Conservation (phyloP, 1,139 yeast genomes). For the Geotrichum siamense region DNA sequence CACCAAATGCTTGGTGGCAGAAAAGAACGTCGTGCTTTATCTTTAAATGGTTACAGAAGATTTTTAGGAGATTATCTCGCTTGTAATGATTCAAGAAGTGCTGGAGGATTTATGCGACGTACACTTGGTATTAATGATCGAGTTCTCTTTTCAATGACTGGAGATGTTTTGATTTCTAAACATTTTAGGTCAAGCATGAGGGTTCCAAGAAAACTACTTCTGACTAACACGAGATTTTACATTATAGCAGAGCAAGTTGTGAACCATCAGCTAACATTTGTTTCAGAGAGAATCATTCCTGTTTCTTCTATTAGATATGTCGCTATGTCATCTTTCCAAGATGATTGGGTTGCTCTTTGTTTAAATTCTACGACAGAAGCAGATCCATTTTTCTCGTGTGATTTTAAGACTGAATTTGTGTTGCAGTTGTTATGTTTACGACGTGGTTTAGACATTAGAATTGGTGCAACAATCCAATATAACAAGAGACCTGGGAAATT, state of each 20-base stretch:
- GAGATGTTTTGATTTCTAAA: slow-evolving; percentile 74
- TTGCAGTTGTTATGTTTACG: slow-evolving; percentile 66
- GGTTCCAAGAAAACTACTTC: slow-evolving; percentile 60
- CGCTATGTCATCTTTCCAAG: slow-evolving; percentile 69
- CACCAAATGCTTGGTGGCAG: slow-evolving; percentile 58
- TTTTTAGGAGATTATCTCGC: slow-evolving; percentile 90
- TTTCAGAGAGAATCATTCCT: slow-evolving; percentile 58
- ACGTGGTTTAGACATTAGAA: slow-evolving; percentile 51
- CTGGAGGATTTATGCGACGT: slow-evolving; percentile 54
- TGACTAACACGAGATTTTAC: slow-evolving; percentile 56
- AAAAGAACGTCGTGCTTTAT: slow-evolving; percentile 86
- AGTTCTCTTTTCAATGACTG: slow-evolving; percentile 72
- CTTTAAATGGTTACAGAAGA: slow-evolving; percentile 83
- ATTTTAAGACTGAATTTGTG: slow-evolving; percentile 82
- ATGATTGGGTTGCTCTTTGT: slow-evolving; percentile 86
- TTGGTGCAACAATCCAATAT: slow-evolving; percentile 71
- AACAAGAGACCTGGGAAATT: slow-evolving; percentile 81
- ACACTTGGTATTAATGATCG: slow-evolving; percentile 64
- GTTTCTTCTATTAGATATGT: slow-evolving; percentile 55
- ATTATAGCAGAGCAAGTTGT: slow-evolving; percentile 65
- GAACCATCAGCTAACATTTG: slow-evolving; percentile 64
- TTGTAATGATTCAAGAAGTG: slow-evolving; percentile 66
- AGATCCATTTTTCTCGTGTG: slow-evolving; percentile 72
- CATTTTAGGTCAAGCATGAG: slow-evolving; percentile 90
- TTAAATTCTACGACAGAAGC: slow-evolving; percentile 48